Evolutionary conservation across 2,329 filamentous ascomycete species (phyloP).

Genomic region (Exophiala phaeomuriformis): DNA sequence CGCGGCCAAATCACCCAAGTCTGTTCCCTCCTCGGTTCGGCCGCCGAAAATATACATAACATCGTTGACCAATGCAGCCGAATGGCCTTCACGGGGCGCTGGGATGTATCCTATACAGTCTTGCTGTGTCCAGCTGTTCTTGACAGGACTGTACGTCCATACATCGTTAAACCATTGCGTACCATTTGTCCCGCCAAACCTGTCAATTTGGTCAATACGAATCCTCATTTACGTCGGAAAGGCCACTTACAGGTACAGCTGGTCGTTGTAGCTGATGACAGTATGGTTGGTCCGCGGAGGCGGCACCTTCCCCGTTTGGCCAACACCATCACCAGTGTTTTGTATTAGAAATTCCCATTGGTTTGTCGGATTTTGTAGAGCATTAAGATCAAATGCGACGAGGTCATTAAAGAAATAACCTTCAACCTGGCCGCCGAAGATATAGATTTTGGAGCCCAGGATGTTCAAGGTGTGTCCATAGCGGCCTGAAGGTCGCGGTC

Average conservation of each 20-base stretch:
- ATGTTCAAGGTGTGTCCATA: constrained; percentile 98
- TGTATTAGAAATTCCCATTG: constrained; percentile 89
- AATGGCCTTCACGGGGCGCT: constrained; percentile 85
- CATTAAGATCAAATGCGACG: constrained; percentile 90
- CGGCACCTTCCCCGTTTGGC: constrained; percentile 60
- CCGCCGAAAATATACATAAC: constrained; percentile 99
- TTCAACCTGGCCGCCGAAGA: constrained; percentile 96
- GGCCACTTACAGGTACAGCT: constrained; percentile 72
- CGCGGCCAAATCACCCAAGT: constrained; percentile 87
- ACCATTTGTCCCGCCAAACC: constrained; percentile 96
- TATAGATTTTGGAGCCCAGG: constrained; percentile 89
- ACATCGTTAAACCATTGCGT: constrained; percentile 98
- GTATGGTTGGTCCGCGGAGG: constrained; percentile 92
- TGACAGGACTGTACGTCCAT: constrained; percentile 83
- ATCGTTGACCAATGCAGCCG: constrained; percentile 85
- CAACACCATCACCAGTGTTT: constrained; percentile 57
- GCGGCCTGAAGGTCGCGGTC: constrained; percentile 75
- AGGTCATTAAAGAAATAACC: constrained; percentile 98
- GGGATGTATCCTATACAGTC: constrained; percentile 98
- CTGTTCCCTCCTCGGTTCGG: constrained; percentile 83
- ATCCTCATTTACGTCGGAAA: not conserved
- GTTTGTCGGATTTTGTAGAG: constrained; percentile 82
- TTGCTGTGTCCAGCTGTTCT: constrained; percentile 77
- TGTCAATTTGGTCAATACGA: constrained; percentile 34
- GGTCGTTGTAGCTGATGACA: constrained; percentile 84